Evolutionary conservation across 768 basidiomycete genomes (phyloP), one percentile per base, ranked within the genome.

Genomic region (Nevesoporus exiguus): DNA sequence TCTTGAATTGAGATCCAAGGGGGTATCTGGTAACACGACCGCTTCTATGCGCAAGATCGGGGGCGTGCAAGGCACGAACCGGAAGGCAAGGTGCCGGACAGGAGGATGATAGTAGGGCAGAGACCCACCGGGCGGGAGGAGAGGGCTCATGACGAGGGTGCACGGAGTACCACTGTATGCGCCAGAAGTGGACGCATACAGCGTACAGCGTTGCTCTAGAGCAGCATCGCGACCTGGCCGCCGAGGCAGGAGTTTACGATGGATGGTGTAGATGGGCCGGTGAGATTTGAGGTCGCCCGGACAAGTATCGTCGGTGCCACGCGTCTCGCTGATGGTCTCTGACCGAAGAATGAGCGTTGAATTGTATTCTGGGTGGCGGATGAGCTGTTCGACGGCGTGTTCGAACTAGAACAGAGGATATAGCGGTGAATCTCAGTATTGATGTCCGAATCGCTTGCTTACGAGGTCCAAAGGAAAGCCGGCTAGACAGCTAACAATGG

Each of bases 71-170:
- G 69, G 43, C 50, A 88, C 55, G 67, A 85, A 93, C n/a, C 84
- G 82, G 65, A 95, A 93, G 0, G 90, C 93, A 31, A 98, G 75
- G 55, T 88, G 86, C 3, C 69, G 72, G 9, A 96, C 90, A 2
- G 85, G 63, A 0, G 96, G 96, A 62, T 98, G 94, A 63, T 96
- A 98, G 65, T 91, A 98, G 0, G 96, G 96, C 3, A 97, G 71
- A 1, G 73, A 51, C 3, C 67, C 69, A 7, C 77, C 80, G 0
- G 67, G 56, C 13, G 68, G 60, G 45, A 80, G 45, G 48, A 89
- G 74, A 0, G 88, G 88, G 0, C 81, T 88, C 15, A 90, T 66
- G 39, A 88, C 72, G 21, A 90, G 73, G 2, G 69, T 64, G 37
- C 65, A 69, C 15, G 76, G 63, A 49, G 62, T 56, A 15, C 61